Percentiles rank a stretch among this genome's conserved stretches.
phyloP scores from a whole-genome alignment of 106 monocot species.

The Dendrobium nobile region DNA sequence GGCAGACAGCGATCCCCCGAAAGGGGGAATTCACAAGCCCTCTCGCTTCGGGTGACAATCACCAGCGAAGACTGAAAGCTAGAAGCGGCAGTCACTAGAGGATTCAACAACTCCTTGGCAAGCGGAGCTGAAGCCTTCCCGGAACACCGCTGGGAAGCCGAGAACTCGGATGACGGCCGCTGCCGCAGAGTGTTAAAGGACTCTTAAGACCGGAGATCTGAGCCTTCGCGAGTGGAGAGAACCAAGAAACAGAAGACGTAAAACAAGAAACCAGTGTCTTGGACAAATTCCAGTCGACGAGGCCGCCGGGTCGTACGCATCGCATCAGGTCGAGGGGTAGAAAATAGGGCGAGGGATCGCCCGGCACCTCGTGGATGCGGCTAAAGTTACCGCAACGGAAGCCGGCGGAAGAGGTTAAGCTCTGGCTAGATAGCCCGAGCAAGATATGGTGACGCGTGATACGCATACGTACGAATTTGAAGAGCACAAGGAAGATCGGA shows the following conservation, averaged over 20 bases:
- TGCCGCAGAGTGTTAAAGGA: not conserved
- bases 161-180: not conserved
- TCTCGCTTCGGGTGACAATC: not conserved
- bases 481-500: slow-evolving; percentile 9
- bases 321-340: not conserved
- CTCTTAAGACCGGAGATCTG: not conserved
- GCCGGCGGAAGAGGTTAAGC: slow-evolving; percentile 41
- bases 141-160: not conserved
- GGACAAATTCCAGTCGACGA: not conserved
- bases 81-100: not conserved
- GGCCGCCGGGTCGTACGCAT: slow-evolving; percentile 6
- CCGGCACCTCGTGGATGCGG: slow-evolving; percentile 26
- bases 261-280: not conserved
- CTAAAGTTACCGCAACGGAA: slow-evolving; percentile 31
- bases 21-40: slow-evolving; percentile 10
- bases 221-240: not conserved
- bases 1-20: too few relatives aligned
- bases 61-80: not conserved
- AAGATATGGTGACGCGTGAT: slow-evolving; percentile 65
- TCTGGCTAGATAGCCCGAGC: slow-evolving; percentile 71
- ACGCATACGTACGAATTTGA: slow-evolving; percentile 44
- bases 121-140: not conserved
- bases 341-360: slow-evolving; percentile 24
- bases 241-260: not conserved
- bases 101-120: slow-evolving; percentile 3